Evolutionary conservation across 2,329 filamentous ascomycete species (phyloP).

Genomic region (Aspergillus sclerotialis): DNA sequence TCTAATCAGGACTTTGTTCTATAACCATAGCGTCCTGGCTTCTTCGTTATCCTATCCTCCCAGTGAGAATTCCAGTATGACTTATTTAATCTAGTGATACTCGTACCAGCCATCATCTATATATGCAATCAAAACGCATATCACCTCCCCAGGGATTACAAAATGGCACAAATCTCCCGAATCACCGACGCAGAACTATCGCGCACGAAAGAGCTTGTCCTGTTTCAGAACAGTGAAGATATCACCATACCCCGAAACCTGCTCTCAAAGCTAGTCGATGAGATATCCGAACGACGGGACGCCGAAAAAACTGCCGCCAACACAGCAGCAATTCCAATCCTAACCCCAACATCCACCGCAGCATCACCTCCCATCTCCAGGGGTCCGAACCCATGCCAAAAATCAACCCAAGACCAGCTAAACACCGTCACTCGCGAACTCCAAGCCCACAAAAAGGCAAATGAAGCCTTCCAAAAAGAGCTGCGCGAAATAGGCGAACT

Average conservation of each 20-base stretch:
- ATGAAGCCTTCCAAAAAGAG: slow-evolving; percentile 22
- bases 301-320: neutral
- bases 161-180: neutral
- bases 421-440: slow-evolving; percentile 6
- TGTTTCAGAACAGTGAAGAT: neutral
- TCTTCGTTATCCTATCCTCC: too few relatives aligned
- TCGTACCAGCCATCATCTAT: too few relatives aligned
- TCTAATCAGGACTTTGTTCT: too few relatives aligned
- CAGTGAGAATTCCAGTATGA: too few relatives aligned
- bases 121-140: too few relatives aligned
- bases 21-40: too few relatives aligned
- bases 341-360: too few relatives aligned
- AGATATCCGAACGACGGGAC: neutral
- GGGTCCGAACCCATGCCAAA: too few relatives aligned
- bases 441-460: slow-evolving; percentile 18
- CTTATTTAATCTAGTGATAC: too few relatives aligned
- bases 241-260: neutral
- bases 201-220: neutral
- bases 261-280: neutral
- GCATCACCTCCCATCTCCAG: too few relatives aligned
- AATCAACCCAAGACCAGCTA: too few relatives aligned
- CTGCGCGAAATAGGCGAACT: slow-evolving; percentile 20
- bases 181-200: neutral
- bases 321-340: neutral
- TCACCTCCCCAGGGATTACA: too few relatives aligned